Percentiles rank a stretch among this genome's conserved stretches.
Conservation (phyloP, 164 flowering plant genomes). For the Magnolia changhungtana region DNA sequence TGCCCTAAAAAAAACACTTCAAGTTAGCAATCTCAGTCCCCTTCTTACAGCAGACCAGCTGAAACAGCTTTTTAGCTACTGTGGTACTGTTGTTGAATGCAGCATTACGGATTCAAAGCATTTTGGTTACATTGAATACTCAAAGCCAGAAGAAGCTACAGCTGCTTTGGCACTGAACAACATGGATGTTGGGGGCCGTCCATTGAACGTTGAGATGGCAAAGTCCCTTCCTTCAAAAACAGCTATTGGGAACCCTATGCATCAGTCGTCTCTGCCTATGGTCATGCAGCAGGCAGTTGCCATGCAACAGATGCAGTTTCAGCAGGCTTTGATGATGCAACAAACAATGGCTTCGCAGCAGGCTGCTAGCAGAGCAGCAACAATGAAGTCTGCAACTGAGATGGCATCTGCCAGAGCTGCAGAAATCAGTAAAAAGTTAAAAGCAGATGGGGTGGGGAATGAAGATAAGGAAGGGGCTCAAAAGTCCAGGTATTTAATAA, state of each 20-base stretch:
- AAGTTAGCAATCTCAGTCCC: conserved; percentile 96
- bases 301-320: conserved; percentile 99
- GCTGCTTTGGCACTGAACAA: conserved; percentile 89
- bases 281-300: conserved; percentile 99
- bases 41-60: conserved; percentile 87
- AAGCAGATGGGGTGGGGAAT: conserved; percentile 63
- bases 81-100: conserved; percentile 91
- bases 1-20: conserved; percentile 69
- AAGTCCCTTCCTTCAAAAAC: conserved; percentile 84
- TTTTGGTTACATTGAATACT: conserved; percentile 88
- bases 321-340: conserved; percentile 95
- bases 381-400: conserved; percentile 93
- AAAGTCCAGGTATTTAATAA: conserved; percentile 55
- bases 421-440: conserved; percentile 83
- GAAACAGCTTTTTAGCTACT: conserved; percentile 82
- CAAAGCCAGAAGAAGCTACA: conserved; percentile 94
- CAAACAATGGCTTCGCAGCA: conserved; percentile 88
- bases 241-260: conserved; percentile 32
- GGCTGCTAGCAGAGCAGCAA: conserved; percentile 93
- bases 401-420: conserved; percentile 96
- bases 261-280: conserved; percentile 74
- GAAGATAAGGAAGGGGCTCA: conserved; percentile 46
- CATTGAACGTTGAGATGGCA: conserved; percentile 99
- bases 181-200: conserved; percentile 93
- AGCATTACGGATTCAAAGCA: conserved; percentile 90